These are phyloP conservation scores for Holtermannia corniformis DNA, from an alignment of 768 basidiomycete genomes.

Conservation along the genomic window DNA sequence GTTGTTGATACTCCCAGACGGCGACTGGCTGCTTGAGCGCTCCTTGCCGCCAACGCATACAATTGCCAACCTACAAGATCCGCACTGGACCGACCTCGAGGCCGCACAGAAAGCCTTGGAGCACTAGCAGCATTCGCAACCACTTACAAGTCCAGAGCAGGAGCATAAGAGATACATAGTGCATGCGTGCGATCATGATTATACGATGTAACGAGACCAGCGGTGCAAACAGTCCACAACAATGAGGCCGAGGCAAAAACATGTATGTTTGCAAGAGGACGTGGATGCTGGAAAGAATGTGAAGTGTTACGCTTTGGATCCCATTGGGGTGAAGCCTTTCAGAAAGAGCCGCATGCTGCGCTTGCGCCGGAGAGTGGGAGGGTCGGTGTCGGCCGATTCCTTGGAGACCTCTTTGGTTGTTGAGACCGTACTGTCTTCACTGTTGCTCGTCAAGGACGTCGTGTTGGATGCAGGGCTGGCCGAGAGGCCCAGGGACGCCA, in stretches of 20 bases:
- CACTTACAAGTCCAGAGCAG: too few species aligned
- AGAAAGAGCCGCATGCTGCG: conserved; percentile 19
- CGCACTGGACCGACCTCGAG: neutral
- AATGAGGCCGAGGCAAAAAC: neutral
- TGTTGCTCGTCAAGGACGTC: neutral
- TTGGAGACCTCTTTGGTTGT: too few species aligned
- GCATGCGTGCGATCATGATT: neutral
- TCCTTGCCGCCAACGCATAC: neutral
- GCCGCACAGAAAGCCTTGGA: neutral
- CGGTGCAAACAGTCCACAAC: neutral
- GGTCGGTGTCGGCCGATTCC: neutral
- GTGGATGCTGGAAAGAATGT: neutral
- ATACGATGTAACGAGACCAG: neutral
- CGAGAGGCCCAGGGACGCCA: neutral
- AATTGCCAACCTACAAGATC: neutral
- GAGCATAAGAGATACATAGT: neutral
- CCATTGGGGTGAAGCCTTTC: conserved; percentile 21
- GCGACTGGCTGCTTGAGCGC: neutral
- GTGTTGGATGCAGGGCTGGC: neutral
- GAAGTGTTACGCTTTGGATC: neutral
- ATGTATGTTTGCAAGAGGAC: neutral
- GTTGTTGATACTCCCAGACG: neutral
- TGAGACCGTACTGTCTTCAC: too few species aligned
- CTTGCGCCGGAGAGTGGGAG: conserved; percentile 13
- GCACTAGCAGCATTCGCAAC: too few species aligned